Evolutionary conservation across 371 early-diverging fungal species (phyloP), one percentile per base, ranked within the genome.

Genomic region (Mucor saturninus): DNA sequence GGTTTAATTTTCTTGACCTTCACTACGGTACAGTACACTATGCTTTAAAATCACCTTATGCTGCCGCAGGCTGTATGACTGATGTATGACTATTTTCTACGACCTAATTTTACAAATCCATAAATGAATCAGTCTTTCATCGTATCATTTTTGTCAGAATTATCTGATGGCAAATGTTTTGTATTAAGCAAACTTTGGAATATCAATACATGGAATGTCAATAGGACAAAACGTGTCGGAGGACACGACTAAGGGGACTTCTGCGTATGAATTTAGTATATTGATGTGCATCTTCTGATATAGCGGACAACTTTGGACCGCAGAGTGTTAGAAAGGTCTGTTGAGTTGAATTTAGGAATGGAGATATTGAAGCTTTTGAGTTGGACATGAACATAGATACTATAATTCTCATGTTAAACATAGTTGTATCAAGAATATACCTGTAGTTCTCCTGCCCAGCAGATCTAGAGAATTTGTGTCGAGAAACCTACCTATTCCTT

Each of bases 331-430:
- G 51, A 51, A 51, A 30, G 51, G 13, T 45, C 21, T 45, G 48
- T 48, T 48, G 48, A 48, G 10, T 48, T 21, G 26, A 48, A 48
- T 48, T 48, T 48, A 35, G 48, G 48, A 61, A 54, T 61, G 54
- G 46, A 61, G 8, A 61, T 54, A 54, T 26, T 61, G 61, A 53
- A 52, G n/a, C 60, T 60, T 60, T 52, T 30, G 52, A 60, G 60
- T 60, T 52, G 61, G 54, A 38, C 54, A 54, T 61, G 46, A 38
- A 54, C 54, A 61, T 61, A 37, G 48, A 45, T 61, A 46, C 61
- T 61, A 61, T 61, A 61, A 61, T 54, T 54, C 61, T 61, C 61
- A 61, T 61, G 61, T 52, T 53, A 45, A 54, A 54, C 45, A 61
- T 52, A 54, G 46, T 43, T 61, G 48, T 54, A 61, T 54, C 61